Percentiles rank a stretch among this genome's conserved stretches.
phyloP scores from a whole-genome alignment of 2,329 filamentous ascomycete species.

The Ophiognomonia clavigignenti-juglandacearum region DNA sequence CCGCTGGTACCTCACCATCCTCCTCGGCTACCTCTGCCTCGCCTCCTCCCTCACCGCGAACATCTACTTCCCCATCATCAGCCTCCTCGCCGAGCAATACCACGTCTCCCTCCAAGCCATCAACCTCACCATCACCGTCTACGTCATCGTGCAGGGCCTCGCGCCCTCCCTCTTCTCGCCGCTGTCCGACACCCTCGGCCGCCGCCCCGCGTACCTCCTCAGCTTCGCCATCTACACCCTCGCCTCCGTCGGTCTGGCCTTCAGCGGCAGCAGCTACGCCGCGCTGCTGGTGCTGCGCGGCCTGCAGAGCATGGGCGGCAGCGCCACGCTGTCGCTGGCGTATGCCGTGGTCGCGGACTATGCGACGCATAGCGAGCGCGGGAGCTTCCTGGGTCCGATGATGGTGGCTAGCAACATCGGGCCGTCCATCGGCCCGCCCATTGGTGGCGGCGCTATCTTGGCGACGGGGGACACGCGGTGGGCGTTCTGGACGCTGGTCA shows the following conservation, averaged over 20 bases:
- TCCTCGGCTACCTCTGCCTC: constrained; percentile 14
- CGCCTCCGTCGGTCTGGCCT: constrained; percentile 50
- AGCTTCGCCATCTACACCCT: constrained; percentile 48
- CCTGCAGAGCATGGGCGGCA: constrained; percentile 56
- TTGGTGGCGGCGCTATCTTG: constrained; percentile 5
- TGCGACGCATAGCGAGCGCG: constrained; percentile 58
- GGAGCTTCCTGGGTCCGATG: constrained; percentile 61
- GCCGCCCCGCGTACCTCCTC: constrained; percentile 52
- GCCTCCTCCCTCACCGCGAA: constrained; percentile 27
- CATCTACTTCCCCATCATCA: constrained; percentile 39
- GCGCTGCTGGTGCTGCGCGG: constrained; percentile 54
- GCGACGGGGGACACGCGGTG: constrained; percentile 1
- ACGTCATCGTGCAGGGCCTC: constrained; percentile 55
- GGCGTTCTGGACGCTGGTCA: constrained; percentile 32
- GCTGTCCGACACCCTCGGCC: constrained; percentile 50
- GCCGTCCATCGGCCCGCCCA: constrained; percentile 13
- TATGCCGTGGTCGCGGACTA: constrained; percentile 66
- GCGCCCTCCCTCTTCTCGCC: constrained; percentile 54
- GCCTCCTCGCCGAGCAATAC: constrained; percentile 24
- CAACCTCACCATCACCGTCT: constrained; percentile 45
- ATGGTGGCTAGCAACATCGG: constrained; percentile 48
- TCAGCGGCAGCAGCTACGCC: constrained; percentile 44
- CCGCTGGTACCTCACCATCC: constrained; percentile 9
- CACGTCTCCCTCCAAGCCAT: constrained; percentile 26
- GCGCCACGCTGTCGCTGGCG: constrained; percentile 59